A percentile compares a stretch with the other conserved stretches of the same genome.
These are phyloP conservation scores for Lecanosticta acicola DNA, from an alignment of 2,329 filamentous ascomycete species.

Conservation along the genomic window DNA sequence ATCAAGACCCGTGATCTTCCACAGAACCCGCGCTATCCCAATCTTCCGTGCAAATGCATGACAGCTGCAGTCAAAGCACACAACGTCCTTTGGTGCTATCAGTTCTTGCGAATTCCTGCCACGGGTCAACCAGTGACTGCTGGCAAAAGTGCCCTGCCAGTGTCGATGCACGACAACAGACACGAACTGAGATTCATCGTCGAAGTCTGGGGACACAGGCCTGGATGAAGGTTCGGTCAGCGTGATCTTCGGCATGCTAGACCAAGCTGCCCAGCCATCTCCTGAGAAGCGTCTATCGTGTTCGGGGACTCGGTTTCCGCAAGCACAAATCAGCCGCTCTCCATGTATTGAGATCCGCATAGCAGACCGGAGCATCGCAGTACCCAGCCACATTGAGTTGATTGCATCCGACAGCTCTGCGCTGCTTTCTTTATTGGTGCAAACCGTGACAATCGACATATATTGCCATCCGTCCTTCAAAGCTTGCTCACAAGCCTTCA, in stretches of 20 bases:
- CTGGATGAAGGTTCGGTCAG: no score
- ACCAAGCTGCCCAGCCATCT: no score
- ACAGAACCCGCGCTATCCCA: neutral
- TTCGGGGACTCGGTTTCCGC: no score
- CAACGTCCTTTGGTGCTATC: neutral
- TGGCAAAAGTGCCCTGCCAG: neutral
- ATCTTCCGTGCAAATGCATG: conserved; percentile 8
- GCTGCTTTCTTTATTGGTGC: conserved; percentile 15
- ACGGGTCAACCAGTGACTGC: conserved; percentile 3
- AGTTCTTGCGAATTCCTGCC: conserved; percentile 5
- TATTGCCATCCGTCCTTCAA: conserved; percentile 1
- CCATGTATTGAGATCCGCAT: no score
- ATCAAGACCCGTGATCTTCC: neutral
- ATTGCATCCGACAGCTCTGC: conserved; percentile 17
- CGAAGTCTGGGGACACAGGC: no score
- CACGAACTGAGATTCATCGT: no score
- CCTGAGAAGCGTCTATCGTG: no score
- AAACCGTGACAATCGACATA: conserved; percentile 8
- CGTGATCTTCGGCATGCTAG: no score
- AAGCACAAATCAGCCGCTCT: no score
- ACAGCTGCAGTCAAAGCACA: conserved; percentile 4
- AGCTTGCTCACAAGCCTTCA: conserved; percentile 6
- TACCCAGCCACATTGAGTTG: conserved; percentile 17
- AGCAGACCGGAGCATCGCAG: conserved; percentile 8
- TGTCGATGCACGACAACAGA: no score